These are phyloP conservation scores for Pyrus communis DNA, from an alignment of 306 rosid genomes.

Conservation along the genomic window DNA sequence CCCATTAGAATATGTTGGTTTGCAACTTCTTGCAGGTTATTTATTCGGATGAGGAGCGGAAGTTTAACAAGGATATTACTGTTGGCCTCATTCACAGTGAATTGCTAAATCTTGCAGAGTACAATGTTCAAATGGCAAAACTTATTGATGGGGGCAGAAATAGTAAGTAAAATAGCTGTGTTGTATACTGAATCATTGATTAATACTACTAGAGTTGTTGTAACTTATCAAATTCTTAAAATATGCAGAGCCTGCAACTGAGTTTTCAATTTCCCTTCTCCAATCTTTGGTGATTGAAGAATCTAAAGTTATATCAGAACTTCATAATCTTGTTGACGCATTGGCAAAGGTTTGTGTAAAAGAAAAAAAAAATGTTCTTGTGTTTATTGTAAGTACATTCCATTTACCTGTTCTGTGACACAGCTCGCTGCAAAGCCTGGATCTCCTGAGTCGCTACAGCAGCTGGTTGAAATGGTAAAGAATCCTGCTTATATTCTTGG, in stretches of 20 bases:
- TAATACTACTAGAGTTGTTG: conserved; percentile 3
- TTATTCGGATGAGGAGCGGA: conserved; percentile 94
- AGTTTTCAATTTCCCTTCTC: conserved; percentile 79
- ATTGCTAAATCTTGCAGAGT: conserved; percentile 87
- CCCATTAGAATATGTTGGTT: not conserved
- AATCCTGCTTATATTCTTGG: conserved; percentile 53
- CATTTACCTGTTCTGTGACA: conserved; percentile 22
- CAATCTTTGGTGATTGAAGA: conserved; percentile 70
- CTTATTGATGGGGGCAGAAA: conserved; percentile 96
- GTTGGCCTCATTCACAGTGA: conserved; percentile 81
- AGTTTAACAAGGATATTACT: conserved; percentile 83
- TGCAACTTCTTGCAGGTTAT: conserved; percentile 56
- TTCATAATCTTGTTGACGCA: conserved; percentile 92
- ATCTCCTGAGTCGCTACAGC: conserved; percentile 78
- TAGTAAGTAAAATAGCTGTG: conserved; percentile 46
- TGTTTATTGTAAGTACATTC: not conserved
- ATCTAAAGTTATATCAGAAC: conserved; percentile 82
- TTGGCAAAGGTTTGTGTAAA: conserved; percentile 63
- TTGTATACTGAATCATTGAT: not conserved
- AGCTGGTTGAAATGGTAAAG: conserved; percentile 76
- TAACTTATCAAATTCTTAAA: conserved; percentile 23
- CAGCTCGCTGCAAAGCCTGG: conserved; percentile 93
- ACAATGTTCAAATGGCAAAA: conserved; percentile 96
- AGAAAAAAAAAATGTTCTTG: not conserved
- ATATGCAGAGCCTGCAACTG: conserved; percentile 79